Conservation (phyloP, 306 rosid species). For the Lithocarpus polystachyus region DNA sequence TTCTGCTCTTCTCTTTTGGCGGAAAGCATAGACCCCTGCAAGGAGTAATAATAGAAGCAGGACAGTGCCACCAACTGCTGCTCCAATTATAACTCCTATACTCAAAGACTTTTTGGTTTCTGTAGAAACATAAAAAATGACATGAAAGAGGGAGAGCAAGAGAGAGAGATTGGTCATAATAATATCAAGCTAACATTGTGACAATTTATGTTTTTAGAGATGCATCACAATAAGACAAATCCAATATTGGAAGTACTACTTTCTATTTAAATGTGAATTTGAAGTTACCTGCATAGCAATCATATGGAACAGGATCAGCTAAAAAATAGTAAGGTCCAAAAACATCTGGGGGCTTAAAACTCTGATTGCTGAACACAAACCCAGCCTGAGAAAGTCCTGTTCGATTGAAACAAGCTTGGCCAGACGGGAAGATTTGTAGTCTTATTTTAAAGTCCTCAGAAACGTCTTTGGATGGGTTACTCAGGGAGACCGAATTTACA, state of each 20-base stretch:
- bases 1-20: conserved; percentile 46
- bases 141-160: conserved; percentile 8
- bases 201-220: not conserved
- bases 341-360: conserved; percentile 24
- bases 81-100: conserved; percentile 53
- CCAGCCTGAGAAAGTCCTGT: conserved; percentile 35
- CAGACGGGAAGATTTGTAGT: conserved; percentile 51
- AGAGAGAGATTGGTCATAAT: not conserved
- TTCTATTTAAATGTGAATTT: not conserved
- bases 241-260: not conserved
- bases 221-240: not conserved
- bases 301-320: conserved; percentile 6
- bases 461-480: conserved; percentile 20
- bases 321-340: conserved; percentile 55
- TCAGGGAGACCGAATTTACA: conserved; percentile 50
- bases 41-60: conserved; percentile 43
- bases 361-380: conserved; percentile 51
- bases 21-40: conserved; percentile 46
- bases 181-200: not conserved
- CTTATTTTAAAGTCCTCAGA: conserved; percentile 32
- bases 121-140: not conserved
- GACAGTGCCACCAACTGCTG: conserved; percentile 52
- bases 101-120: conserved; percentile 30
- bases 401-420: conserved; percentile 39
- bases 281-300: conserved; percentile 33